phyloP scores from a whole-genome alignment of 768 basidiomycete genomes.

The Floccularia luteovirens region DNA sequence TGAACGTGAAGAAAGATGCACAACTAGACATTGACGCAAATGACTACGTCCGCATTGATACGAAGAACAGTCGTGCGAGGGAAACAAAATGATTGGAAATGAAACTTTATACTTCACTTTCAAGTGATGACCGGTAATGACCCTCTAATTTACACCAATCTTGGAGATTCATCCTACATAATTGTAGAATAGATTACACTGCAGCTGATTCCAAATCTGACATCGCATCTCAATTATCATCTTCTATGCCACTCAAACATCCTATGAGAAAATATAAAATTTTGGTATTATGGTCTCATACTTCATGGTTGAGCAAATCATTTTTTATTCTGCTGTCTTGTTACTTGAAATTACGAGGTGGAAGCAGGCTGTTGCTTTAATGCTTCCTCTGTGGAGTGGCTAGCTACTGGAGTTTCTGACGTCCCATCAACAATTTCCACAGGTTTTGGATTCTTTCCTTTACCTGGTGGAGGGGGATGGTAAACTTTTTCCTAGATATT shows the following conservation, averaged over 20 bases:
- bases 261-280: too few relatives aligned
- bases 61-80: slow-evolving; percentile 49
- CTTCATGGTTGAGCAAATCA: too few relatives aligned
- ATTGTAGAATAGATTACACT: too few relatives aligned
- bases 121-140: background rate
- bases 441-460: slow-evolving; percentile 48
- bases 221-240: too few relatives aligned
- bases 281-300: too few relatives aligned
- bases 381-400: background rate
- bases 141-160: too few relatives aligned
- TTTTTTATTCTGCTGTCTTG: too few relatives aligned
- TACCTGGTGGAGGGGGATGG: slow-evolving; percentile 78
- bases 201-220: too few relatives aligned
- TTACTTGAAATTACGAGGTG: too few relatives aligned
- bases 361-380: slow-evolving; percentile 5
- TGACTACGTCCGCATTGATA: slow-evolving; percentile 82
- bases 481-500: slow-evolving; percentile 63
- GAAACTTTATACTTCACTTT: background rate
- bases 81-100: too few relatives aligned
- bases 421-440: slow-evolving; percentile 10
- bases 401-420: background rate
- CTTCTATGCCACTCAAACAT: too few relatives aligned
- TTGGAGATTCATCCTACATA: too few relatives aligned
- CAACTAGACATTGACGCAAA: slow-evolving; percentile 45
- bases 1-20: slow-evolving; percentile 59